phyloP scores from a whole-genome alignment of 2,329 filamentous ascomycete genomes.

The Clonostachys rhizophaga region DNA sequence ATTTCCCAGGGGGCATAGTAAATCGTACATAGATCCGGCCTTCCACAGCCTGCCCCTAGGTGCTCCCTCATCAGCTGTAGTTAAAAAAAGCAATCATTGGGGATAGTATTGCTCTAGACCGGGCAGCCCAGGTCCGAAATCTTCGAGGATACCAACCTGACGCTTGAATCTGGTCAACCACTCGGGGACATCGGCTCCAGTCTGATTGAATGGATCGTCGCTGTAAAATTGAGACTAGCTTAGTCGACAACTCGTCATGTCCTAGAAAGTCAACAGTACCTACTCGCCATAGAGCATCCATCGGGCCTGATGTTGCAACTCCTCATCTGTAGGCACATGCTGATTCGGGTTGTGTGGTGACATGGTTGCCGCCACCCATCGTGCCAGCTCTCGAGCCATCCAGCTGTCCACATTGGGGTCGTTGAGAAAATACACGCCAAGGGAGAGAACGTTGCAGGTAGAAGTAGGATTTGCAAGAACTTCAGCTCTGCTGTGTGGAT shows the following conservation, averaged over 20 bases:
- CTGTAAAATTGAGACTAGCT: neutral
- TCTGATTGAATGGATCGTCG: conserved; percentile 55
- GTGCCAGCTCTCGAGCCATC: conserved; percentile 10
- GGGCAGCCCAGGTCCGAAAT: conserved; percentile 1
- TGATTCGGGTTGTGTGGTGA: conserved; percentile 19
- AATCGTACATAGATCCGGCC: no score
- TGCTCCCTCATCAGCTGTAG: no score
- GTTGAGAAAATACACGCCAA: conserved; percentile 11
- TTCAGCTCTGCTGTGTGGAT: neutral
- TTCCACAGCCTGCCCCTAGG: no score
- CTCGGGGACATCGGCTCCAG: conserved; percentile 50
- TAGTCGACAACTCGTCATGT: neutral
- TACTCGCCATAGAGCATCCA: conserved; percentile 22
- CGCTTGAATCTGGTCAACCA: conserved; percentile 54
- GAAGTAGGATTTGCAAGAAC: neutral
- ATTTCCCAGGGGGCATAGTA: no score
- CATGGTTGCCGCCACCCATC: conserved; percentile 17
- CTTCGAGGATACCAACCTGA: conserved; percentile 34
- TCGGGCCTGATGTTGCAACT: conserved; percentile 23
- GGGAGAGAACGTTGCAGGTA: neutral
- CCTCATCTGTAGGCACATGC: conserved; percentile 24
- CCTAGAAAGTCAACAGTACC: conserved; percentile 2
- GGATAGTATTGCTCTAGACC: no score
- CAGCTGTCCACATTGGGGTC: conserved; percentile 16
- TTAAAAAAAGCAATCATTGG: no score